Percentiles rank a stretch among this genome's conserved stretches.
Conservation (phyloP, 805 yeast genomes). For the Zygoascus tannicola region DNA sequence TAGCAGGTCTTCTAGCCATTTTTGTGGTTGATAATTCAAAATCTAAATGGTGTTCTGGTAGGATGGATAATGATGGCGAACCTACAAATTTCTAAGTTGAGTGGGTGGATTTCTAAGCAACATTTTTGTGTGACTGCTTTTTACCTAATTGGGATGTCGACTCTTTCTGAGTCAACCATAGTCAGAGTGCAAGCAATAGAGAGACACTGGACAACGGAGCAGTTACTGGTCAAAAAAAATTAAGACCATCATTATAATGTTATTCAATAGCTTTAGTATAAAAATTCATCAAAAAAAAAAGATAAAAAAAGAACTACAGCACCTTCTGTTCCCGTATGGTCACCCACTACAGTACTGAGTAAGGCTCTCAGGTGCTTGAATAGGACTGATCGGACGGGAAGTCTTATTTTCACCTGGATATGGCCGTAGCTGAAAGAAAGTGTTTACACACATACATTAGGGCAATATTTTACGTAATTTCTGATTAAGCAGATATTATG, state of each 20-base stretch:
- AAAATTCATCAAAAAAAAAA: background rate
- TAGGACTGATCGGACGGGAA: conserved; percentile 55
- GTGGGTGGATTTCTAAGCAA: background rate
- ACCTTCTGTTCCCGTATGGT: conserved; percentile 50
- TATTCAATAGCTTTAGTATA: too few species aligned
- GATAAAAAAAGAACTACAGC: conserved; percentile 38
- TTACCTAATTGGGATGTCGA: background rate
- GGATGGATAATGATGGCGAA: too few species aligned
- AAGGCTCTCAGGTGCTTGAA: conserved; percentile 51
- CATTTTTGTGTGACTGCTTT: background rate
- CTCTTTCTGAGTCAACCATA: too few species aligned
- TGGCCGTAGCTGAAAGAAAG: conserved; percentile 39
- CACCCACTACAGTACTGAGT: conserved; percentile 51
- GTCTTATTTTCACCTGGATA: conserved; percentile 52
- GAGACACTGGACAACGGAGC: too few species aligned
- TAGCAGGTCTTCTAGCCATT: conserved; percentile 99
- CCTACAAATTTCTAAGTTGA: background rate
- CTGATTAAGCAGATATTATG: too few species aligned
- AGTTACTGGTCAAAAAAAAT: too few species aligned
- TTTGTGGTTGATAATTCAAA: conserved; percentile 26
- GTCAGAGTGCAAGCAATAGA: too few species aligned
- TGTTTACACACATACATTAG: background rate
- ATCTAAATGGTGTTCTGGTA: too few species aligned
- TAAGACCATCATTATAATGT: too few species aligned
- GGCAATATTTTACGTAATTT: too few species aligned